A percentile compares a stretch with the other conserved stretches of the same genome.
Evolutionary conservation across 768 basidiomycete species (phyloP).

Genomic region (Collybia sp.): DNA sequence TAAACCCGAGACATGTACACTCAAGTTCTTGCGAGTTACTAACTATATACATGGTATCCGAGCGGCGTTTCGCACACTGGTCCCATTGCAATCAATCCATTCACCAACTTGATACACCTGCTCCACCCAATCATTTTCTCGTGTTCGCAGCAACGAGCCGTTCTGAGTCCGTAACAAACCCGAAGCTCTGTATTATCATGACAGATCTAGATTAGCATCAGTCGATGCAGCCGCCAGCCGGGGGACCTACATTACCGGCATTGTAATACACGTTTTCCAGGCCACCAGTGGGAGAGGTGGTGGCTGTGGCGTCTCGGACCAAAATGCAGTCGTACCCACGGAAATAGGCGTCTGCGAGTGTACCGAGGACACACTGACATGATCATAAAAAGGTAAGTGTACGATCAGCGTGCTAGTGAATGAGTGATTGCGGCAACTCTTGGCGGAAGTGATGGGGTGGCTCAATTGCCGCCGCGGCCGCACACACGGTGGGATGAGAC

Average conservation of each 20-base stretch:
- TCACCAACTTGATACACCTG: too few relatives aligned
- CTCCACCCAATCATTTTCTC: too few relatives aligned
- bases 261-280: constrained; percentile 58
- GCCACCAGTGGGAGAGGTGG: constrained; percentile 54
- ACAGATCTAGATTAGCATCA: constrained; percentile 3
- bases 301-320: constrained; percentile 55
- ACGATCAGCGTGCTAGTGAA: too few relatives aligned
- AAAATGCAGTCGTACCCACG: constrained; percentile 61
- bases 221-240: neutral
- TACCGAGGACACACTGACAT: constrained; percentile 57
- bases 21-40: too few relatives aligned
- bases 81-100: too few relatives aligned
- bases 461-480: too few relatives aligned
- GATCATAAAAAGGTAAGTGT: neutral
- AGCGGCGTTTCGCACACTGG: too few relatives aligned
- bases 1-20: too few relatives aligned
- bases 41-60: too few relatives aligned
- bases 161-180: constrained; percentile 40
- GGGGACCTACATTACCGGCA: constrained; percentile 40
- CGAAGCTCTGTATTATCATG: constrained; percentile 36
- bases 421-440: neutral
- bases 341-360: constrained; percentile 58
- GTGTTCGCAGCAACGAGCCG: constrained; percentile 18
- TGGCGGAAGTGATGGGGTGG: too few relatives aligned
- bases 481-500: too few relatives aligned